A percentile compares a stretch with the other conserved stretches of the same genome.
These are phyloP conservation scores for Keithomyces neogunnii DNA, from an alignment of 2,329 filamentous ascomycete genomes.

Conservation along the genomic window DNA sequence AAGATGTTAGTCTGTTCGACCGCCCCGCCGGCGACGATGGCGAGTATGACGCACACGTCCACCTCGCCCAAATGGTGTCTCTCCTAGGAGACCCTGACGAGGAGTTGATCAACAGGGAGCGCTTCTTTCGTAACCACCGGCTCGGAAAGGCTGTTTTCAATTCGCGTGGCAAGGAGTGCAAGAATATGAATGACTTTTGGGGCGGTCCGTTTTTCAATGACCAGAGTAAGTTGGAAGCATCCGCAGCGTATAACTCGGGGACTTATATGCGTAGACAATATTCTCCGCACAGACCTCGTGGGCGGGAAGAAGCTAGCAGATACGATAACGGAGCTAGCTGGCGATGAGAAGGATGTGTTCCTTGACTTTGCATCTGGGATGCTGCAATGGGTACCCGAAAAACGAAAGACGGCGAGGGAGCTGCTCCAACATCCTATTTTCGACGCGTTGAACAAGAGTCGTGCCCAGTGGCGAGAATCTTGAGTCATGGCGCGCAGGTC, in stretches of 20 bases:
- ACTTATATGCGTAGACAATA: conserved; percentile 2
- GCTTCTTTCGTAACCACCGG: conserved; percentile 7
- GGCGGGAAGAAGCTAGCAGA: conserved; percentile 6
- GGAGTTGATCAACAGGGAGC: conserved; percentile 9
- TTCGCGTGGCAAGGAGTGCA: neutral
- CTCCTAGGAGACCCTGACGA: conserved; percentile 10
- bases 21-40: conserved; percentile 10
- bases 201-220: conserved; percentile 13
- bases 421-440: conserved; percentile 15
- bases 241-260: neutral
- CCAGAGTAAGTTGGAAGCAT: conserved; percentile 2
- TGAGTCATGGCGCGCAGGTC: neutral
- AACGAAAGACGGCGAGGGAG: conserved; percentile 15
- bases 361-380: conserved; percentile 15
- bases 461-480: neutral
- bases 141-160: neutral
- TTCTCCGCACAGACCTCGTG: conserved; percentile 10
- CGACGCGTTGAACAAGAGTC: neutral
- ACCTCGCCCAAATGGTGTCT: conserved; percentile 14
- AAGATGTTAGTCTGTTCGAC: conserved; percentile 11
- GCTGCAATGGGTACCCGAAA: conserved; percentile 17
- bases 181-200: conserved; percentile 14
- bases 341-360: conserved; percentile 14
- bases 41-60: conserved; percentile 15
- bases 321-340: conserved; percentile 10